Evolutionary conservation across 2,329 filamentous ascomycete species (phyloP).

Genomic region (Colletotrichum siamense): DNA sequence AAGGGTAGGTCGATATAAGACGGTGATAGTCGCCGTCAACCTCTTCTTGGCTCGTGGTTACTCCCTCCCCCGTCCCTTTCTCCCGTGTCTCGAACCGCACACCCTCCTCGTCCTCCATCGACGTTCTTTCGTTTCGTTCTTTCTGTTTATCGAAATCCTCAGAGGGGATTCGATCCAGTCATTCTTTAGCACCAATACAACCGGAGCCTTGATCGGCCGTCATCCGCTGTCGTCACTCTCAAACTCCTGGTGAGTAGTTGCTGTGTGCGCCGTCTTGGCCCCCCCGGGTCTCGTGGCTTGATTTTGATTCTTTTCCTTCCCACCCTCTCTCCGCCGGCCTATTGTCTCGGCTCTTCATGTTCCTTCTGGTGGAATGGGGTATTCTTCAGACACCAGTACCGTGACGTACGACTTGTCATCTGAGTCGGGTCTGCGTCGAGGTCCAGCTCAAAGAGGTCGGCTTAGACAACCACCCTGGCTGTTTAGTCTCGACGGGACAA

Average conservation of each 20-base stretch:
- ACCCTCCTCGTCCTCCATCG: not conserved
- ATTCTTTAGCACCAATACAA: not conserved
- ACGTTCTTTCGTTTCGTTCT: constrained; percentile 16
- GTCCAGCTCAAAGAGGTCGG: not conserved
- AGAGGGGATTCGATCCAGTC: constrained; percentile 7
- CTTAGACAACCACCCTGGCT: not conserved
- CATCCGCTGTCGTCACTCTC: constrained; percentile 21
- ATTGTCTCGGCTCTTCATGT: constrained; percentile 22
- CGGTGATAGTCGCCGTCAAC: constrained; percentile 14
- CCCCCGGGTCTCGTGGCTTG: constrained; percentile 13
- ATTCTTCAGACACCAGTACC: not conserved
- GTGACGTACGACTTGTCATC: constrained; percentile 17
- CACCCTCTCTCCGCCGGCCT: constrained; percentile 11
- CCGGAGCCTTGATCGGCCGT: constrained; percentile 13
- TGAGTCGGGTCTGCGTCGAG: constrained; percentile 1
- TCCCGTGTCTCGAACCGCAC: constrained; percentile 11
- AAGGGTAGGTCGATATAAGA: constrained; percentile 22
- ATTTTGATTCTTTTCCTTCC: not conserved
- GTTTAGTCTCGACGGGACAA: not conserved
- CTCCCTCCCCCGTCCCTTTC: not conserved
- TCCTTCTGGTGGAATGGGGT: not conserved
- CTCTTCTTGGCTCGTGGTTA: not conserved
- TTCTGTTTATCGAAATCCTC: not conserved
- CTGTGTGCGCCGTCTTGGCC: not conserved
- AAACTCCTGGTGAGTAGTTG: constrained; percentile 5